Evolutionary conservation across 768 basidiomycete genomes (phyloP), one percentile per base, ranked within the genome.

Genomic region (Agrocybe praecox): DNA sequence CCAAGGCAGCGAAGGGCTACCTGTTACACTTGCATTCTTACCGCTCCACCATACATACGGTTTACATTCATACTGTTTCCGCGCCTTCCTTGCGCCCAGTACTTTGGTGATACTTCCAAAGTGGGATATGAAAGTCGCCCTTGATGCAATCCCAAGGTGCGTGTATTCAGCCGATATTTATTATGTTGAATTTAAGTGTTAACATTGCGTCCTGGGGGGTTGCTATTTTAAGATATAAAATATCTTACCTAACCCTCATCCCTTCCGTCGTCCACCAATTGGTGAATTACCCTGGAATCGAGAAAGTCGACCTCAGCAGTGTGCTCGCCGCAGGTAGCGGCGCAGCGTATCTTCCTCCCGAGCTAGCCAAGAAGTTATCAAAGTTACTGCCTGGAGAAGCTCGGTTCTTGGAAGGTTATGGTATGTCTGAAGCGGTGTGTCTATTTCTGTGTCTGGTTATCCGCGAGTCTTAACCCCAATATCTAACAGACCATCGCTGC

Each of bases 41-140:
- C 90, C 90, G 0, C 73, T 91, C 36, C 83, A 89, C 60, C 90
- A 92, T 59, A 72, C 78, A 0, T 89, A 83, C 61, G 91, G 82
- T 1, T 72, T 89, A n/a, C 80, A 87, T 53, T 51, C 71, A 1
- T 77, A 79, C 56, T 68, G 73, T 10, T 79, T 90, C 65, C 80
- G 81, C 19, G 59, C 74, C 0, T 78, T 84, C 48, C 61, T 82
- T 14, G 18, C 62, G 0, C 85, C 81, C 0, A 55, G 59, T 9
- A 87, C 88, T 0, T 49, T 77, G 2, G 69, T 90, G 11, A 67
- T 90, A 43, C 65, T 90, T n/a, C 76, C 82, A 0, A 77, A 74
- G 53, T 92, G 89, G 89, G 77, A 85, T 56, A 68, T 79, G 29
- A 74, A 86, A 7, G 56, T 72, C 0, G 82, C 77, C 12, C 67